Evolutionary conservation across 2,329 filamentous ascomycete genomes (phyloP).

Genomic region (Aspergillus nomiae): DNA sequence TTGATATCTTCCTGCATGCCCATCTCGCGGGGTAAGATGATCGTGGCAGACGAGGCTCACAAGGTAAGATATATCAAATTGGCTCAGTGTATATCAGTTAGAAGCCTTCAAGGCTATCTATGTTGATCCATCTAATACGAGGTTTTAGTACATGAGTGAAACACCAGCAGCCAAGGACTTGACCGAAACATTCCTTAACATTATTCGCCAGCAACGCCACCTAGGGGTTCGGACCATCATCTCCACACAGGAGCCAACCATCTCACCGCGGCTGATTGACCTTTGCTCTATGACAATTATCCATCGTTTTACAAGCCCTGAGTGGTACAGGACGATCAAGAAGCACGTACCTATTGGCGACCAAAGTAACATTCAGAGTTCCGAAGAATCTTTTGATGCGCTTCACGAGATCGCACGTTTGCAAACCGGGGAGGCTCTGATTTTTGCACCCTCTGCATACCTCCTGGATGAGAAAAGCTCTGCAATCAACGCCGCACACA

Average conservation of each 20-base stretch:
- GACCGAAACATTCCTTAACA: slow-evolving; percentile 61
- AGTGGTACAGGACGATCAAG: slow-evolving; percentile 55
- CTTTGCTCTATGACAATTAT: slow-evolving; percentile 69
- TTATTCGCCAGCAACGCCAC: slow-evolving; percentile 70
- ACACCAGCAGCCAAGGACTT: slow-evolving; percentile 35
- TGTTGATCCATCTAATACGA: neutral
- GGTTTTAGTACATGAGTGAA: slow-evolving; percentile 20
- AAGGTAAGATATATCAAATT: slow-evolving; percentile 51
- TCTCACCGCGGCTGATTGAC: slow-evolving; percentile 67
- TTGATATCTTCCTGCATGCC: slow-evolving; percentile 66
- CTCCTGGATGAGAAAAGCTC: slow-evolving; percentile 16
- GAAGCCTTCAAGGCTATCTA: neutral
- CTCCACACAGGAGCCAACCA: slow-evolving; percentile 73
- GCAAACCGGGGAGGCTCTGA: slow-evolving; percentile 28
- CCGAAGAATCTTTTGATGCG: slow-evolving; percentile 10
- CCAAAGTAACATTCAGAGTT: neutral
- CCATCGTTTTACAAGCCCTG: slow-evolving; percentile 67
- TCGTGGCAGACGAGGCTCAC: slow-evolving; percentile 77
- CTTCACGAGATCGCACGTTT: slow-evolving; percentile 25
- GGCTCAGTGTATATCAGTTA: neutral
- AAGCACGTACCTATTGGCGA: slow-evolving; percentile 47
- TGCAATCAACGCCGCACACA: slow-evolving; percentile 20
- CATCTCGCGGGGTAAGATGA: slow-evolving; percentile 56
- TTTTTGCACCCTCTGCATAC: slow-evolving; percentile 26
- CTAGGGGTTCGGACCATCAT: slow-evolving; percentile 66